Percentiles rank a stretch among this genome's conserved stretches.
These are phyloP conservation scores for Ustulina deusta DNA, from an alignment of 2,329 filamentous ascomycete species.

Conservation along the genomic window DNA sequence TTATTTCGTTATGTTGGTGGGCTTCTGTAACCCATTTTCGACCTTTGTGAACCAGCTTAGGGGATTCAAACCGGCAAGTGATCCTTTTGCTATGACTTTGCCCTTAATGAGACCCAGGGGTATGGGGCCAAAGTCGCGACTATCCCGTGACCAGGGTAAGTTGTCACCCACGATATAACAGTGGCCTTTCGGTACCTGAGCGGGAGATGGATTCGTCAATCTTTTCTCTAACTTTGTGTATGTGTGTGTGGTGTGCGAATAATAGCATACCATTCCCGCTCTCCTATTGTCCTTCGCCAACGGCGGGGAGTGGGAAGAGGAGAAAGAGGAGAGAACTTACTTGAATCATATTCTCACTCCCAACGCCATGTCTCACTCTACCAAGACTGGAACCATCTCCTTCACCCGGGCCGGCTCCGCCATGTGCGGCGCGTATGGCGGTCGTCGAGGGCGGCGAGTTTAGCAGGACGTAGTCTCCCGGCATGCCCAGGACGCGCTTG, in stretches of 20 bases:
- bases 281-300: neutral
- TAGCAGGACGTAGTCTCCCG: conserved; percentile 79
- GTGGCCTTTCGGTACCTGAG: conserved; percentile 87
- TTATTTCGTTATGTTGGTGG: neutral
- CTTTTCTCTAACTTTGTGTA: neutral
- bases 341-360: conserved; percentile 70
- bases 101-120: conserved; percentile 86
- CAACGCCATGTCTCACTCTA: conserved; percentile 30
- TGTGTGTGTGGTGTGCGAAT: neutral
- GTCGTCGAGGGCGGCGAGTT: conserved; percentile 62
- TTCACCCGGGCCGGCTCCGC: neutral
- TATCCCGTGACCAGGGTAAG: conserved; percentile 84
- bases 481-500: conserved; percentile 84
- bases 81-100: conserved; percentile 75
- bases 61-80: conserved; percentile 56
- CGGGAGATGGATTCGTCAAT: conserved; percentile 9
- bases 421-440: neutral
- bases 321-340: conserved; percentile 55
- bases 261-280: neutral
- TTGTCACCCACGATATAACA: conserved; percentile 95
- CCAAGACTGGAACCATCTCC: conserved; percentile 38
- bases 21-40: conserved; percentile 52
- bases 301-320: neutral
- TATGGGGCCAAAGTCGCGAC: conserved; percentile 85
- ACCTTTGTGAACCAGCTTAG: conserved; percentile 65